A percentile compares a stretch with the other conserved stretches of the same genome.
Evolutionary conservation across 192 early-diverging fungal genomes (phyloP).

Genomic region (Phycomyces blakesleeanus): DNA sequence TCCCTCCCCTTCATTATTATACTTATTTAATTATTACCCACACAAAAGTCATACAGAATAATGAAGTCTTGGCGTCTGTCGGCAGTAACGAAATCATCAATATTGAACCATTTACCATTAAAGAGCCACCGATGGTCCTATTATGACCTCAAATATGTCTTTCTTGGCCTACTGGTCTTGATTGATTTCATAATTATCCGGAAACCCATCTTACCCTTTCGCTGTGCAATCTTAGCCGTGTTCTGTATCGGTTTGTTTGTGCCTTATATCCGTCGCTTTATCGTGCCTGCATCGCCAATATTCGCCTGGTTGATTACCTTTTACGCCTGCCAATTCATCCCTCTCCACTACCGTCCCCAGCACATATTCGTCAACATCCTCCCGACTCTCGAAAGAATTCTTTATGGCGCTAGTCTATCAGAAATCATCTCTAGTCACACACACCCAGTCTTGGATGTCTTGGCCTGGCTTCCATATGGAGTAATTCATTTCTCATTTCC

Average conservation of each 20-base stretch:
- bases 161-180: conserved; percentile 34
- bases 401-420: conserved; percentile 61
- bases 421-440: conserved; percentile 49
- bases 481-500: conserved; percentile 63
- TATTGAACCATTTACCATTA: not conserved
- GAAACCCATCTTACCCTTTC: conserved; percentile 26
- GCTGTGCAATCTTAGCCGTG: conserved; percentile 4
- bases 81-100: not conserved
- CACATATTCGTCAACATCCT: conserved; percentile 60
- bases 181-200: conserved; percentile 42
- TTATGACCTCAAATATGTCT: conserved; percentile 44
- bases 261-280: conserved; percentile 45
- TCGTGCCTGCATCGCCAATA: conserved; percentile 46
- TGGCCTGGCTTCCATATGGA: conserved; percentile 69
- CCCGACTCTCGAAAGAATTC: conserved; percentile 59
- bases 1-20: too few species aligned
- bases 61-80: not conserved
- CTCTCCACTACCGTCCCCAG: conserved; percentile 43
- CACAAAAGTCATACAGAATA: too few species aligned
- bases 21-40: too few species aligned
- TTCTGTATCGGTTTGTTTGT: not conserved
- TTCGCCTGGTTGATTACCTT: conserved; percentile 50
- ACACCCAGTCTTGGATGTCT: conserved; percentile 48
- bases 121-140: conserved; percentile 28
- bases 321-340: conserved; percentile 51